Evolutionary conservation across 2,329 filamentous ascomycete species (phyloP).

Genomic region (Akanthomyces dipterigenus): DNA sequence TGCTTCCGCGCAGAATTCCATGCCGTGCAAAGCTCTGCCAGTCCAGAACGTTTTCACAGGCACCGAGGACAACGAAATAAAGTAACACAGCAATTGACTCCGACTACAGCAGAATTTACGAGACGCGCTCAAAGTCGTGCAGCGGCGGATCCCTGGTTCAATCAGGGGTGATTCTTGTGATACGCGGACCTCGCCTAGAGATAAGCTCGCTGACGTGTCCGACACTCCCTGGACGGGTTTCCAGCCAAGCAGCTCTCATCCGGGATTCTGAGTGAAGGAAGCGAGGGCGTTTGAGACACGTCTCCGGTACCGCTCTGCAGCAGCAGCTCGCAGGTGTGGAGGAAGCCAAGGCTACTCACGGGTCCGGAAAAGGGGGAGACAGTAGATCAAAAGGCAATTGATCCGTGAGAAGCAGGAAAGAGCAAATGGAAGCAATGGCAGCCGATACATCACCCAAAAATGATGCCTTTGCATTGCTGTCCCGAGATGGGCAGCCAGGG

Average conservation of each 20-base stretch:
- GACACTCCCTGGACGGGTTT: neutral
- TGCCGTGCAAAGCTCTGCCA: neutral
- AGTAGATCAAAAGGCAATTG: neutral
- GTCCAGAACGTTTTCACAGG: neutral
- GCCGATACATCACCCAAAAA: neutral
- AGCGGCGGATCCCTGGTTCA: neutral
- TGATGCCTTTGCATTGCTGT: neutral
- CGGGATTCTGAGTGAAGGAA: constrained; percentile 15
- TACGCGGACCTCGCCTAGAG: neutral
- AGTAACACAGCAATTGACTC: neutral
- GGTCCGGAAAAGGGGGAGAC: neutral
- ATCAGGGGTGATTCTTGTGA: neutral
- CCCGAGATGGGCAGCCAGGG: neutral
- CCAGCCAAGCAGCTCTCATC: constrained; percentile 18
- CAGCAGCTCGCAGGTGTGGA: neutral
- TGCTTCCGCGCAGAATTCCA: neutral
- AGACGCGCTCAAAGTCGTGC: neutral
- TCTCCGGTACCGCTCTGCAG: neutral
- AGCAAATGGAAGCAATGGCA: neutral
- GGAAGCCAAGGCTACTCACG: neutral
- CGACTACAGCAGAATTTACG: neutral
- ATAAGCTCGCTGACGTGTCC: constrained; percentile 1
- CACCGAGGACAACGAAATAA: neutral
- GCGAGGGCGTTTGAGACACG: neutral
- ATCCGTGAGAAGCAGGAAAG: neutral